Percentiles rank a stretch among this genome's conserved stretches.
These are phyloP conservation scores for Penicillium sp. DNA, from an alignment of 2,329 filamentous ascomycete genomes.

Conservation along the genomic window DNA sequence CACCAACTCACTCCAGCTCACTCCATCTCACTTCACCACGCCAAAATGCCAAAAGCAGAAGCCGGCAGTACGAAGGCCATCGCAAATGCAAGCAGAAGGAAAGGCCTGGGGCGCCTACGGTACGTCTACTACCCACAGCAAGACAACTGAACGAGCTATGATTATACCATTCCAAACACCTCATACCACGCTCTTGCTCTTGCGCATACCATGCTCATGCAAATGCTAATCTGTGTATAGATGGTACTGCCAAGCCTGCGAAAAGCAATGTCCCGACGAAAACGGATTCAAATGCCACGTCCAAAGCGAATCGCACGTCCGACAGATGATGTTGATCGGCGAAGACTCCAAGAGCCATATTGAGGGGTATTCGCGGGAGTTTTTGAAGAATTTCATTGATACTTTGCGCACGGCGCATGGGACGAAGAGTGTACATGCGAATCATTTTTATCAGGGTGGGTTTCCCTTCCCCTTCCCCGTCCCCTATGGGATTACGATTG, in stretches of 20 bases:
- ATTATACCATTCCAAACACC: no score
- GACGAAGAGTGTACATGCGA: slow-evolving; percentile 86
- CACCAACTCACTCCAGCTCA: slow-evolving; percentile 18
- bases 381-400: slow-evolving; percentile 76
- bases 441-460: slow-evolving; percentile 83
- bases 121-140: not conserved
- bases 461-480: no score
- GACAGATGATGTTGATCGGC: slow-evolving; percentile 86
- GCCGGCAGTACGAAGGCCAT: slow-evolving; percentile 89
- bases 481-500: no score
- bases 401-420: slow-evolving; percentile 82
- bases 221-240: not conserved
- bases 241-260: slow-evolving; percentile 89
- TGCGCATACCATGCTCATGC: no score
- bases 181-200: no score
- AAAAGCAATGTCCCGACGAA: slow-evolving; percentile 77
- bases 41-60: slow-evolving; percentile 87
- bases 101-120: slow-evolving; percentile 72
- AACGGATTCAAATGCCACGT: slow-evolving; percentile 91
- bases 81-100: slow-evolving; percentile 84
- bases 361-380: slow-evolving; percentile 79
- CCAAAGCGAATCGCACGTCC: slow-evolving; percentile 81
- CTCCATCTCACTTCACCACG: slow-evolving; percentile 35
- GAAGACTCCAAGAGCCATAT: slow-evolving; percentile 86
- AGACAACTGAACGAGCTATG: no score